Evolutionary conservation across 2,329 filamentous ascomycete genomes (phyloP), one percentile per base, ranked within the genome.

Genomic region (Dryadomyces quercivorus): DNA sequence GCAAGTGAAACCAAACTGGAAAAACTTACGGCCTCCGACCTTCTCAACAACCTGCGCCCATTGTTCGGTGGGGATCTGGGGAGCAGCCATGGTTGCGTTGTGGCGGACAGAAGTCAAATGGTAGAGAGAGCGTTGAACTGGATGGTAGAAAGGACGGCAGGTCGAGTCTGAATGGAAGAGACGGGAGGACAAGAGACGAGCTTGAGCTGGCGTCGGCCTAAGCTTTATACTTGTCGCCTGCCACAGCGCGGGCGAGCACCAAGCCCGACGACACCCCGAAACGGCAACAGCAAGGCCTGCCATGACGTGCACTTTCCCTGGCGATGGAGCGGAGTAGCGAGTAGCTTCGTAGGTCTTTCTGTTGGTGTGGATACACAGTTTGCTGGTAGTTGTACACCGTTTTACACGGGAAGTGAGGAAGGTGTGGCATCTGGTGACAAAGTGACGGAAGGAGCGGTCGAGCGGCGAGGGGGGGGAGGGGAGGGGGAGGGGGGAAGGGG

Each of bases 21-120:
- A 31, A 31, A 31, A 31, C 79, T 65, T 75, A 75, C 84, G 80
- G 55, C 83, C 84, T 62, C 87, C 89, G 55, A 78, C 84, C 76
- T 89, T 80, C 71, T 95, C 87, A 63, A 93, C 77, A 62, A 97
- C 88, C 72, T 93, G 87, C 52, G 92, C 92, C 88, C 86, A 94
- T 76, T 97, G 92, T 70, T 84, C 84, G 51, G 77, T 80, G 56
- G 92, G 92, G 65, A 96, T 80, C 55, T 81, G 63, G 57, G 65
- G 62, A 40, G 65, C 57, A 54, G 73, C 64, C 73, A 77, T 77
- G 55, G 42, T 56, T 12, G 44, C 26, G 47, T 26, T n/a, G 40
- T 7, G 34, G 26, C 36, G 51, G 40, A 31, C 12, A 38, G 38
- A 21, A 42, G 36, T 12, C 45, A 3, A 18, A 44, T 3, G 5